Evolutionary conservation across 202 grass and related monocot species (phyloP).

Genomic region (Cymbopogon flexuosus): DNA sequence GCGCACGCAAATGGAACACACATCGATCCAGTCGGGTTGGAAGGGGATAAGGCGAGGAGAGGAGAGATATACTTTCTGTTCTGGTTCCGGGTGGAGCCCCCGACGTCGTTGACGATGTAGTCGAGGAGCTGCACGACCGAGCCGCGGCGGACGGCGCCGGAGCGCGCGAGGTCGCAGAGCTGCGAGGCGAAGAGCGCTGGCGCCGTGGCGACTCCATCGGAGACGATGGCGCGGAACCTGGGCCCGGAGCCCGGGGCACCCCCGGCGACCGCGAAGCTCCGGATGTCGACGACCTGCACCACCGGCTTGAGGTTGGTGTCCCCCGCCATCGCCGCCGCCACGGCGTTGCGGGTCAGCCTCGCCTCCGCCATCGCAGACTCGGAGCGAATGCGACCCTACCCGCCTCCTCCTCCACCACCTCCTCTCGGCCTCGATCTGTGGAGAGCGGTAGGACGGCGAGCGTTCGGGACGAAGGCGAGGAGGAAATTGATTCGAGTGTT

Average conservation of each 20-base stretch:
- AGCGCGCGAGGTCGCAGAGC: constrained; percentile 54
- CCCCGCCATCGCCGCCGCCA: constrained; percentile 43
- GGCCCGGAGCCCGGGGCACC: background rate
- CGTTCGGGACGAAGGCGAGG: background rate
- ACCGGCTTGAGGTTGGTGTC: constrained; percentile 62
- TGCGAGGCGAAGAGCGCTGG: constrained; percentile 52
- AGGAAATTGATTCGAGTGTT: background rate
- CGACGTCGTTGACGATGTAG: constrained; percentile 53
- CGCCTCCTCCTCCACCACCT: background rate
- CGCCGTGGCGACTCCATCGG: constrained; percentile 46
- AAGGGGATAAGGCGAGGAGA: background rate
- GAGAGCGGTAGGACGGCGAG: background rate
- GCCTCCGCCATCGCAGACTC: constrained; percentile 16
- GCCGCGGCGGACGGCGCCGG: constrained; percentile 45
- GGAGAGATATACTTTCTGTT: constrained; percentile 8
- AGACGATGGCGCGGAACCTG: constrained; percentile 55
- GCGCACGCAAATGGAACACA: background rate
- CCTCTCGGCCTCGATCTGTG: background rate
- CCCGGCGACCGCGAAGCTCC: constrained; percentile 32
- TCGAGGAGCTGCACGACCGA: constrained; percentile 66
- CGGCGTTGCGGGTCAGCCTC: constrained; percentile 60
- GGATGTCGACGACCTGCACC: constrained; percentile 63
- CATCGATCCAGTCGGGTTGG: background rate
- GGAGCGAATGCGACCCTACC: background rate
- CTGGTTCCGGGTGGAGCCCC: background rate